Base-by-base conservation (phyloP, 805 yeast species). In the Candida maltosa region DNA sequence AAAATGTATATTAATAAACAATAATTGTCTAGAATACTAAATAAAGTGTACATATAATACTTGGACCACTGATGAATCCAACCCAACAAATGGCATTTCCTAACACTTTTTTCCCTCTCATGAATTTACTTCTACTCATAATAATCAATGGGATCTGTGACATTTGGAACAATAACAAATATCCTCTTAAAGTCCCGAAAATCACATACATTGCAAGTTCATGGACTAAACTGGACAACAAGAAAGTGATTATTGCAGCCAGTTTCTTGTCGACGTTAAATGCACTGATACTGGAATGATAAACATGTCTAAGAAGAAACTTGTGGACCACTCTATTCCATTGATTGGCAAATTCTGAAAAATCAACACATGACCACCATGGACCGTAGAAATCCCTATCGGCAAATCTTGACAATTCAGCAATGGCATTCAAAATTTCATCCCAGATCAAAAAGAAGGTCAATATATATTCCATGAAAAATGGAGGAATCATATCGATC, bases 241-340 rank as follows among this genome's bases (percentile, higher is more conserved):
- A 50, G 51, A 87, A 87, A 2, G 96, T 87, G 49, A 83, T 57
- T 18, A 87, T 51, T 1, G 94, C 82, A 1, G 97, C 97, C 31
- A 72, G 68, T 2, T 51, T 39, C 52, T 80, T 86, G 42, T 76
- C 74, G 37, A 89, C 63, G 20, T 78, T 70, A 37, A 87, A 69
- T 0, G 87, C 80, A 46, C 93, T 78, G 39, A 91, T 84, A 7
- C 93, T 78, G 17, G 94, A 80, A 54, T 89, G 96, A 58, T 93
- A 94, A 2, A 93, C 97, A 54, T 94, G 99, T 45, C 97, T 75
- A 29, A 89, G 65, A 40, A 93, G 64, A 47, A 93, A 93, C 51
- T 78, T 75, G 56, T 93, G 96, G 16, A 93, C 97, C 0, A 97
- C 96, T 7, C 76, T 75, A 56, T 93, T 93, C 98, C 99, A 94